Conservation (phyloP, 371 early-diverging fungal species). For the Mucor lusitanicus region DNA sequence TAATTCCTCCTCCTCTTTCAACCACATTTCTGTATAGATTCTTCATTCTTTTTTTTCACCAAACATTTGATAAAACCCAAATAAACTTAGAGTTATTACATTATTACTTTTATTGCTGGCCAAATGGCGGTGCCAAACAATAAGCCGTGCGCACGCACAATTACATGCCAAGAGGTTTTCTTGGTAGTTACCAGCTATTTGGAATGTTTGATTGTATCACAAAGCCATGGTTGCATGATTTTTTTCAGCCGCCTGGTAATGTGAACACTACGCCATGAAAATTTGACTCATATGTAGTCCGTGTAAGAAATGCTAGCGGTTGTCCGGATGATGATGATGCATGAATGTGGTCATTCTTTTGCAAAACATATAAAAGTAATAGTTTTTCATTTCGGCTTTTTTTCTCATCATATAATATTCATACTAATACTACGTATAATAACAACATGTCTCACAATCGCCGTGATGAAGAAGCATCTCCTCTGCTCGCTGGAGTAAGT, state of each 20-base stretch:
- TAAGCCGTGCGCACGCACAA: background rate
- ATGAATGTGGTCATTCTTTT: background rate
- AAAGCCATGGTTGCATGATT: background rate
- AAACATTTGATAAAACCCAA: background rate
- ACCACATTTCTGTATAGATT: constrained; percentile 5
- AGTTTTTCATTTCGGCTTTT: background rate
- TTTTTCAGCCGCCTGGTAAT: background rate
- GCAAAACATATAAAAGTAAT: background rate
- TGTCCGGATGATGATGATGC: constrained; percentile 3
- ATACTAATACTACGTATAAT: no score
- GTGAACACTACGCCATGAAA: no score
- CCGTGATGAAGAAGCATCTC: constrained; percentile 7
- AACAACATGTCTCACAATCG: background rate
- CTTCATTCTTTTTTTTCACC: background rate
- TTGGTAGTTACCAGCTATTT: background rate
- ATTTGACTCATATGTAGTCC: no score
- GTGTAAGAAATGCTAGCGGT: no score
- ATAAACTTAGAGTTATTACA: background rate
- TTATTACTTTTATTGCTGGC: background rate
- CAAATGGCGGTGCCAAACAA: background rate
- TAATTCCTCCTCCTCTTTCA: no score
- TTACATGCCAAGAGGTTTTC: background rate
- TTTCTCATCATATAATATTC: background rate
- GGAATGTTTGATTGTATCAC: background rate
- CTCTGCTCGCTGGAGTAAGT: background rate